Percentiles rank a stretch among this genome's conserved stretches.
Evolutionary conservation across 495 filamentous ascomycete genomes (phyloP).

Genomic region (Clavariopsis aquatica): DNA sequence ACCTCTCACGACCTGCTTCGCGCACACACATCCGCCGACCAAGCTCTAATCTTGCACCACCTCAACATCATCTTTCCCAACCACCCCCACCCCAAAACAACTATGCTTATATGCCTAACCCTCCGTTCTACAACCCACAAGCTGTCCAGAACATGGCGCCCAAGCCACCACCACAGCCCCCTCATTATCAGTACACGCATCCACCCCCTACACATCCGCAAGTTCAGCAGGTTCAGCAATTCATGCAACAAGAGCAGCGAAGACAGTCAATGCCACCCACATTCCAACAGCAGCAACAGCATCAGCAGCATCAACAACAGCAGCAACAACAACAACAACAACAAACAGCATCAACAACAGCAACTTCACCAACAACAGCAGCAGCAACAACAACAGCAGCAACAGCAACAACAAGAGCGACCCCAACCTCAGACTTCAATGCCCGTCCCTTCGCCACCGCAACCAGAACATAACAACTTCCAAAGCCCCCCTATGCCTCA

Average conservation of each 20-base stretch:
- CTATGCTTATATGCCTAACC: constrained; percentile 81
- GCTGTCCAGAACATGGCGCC: constrained; percentile 49
- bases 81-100: constrained; percentile 68
- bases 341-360: constrained; percentile 56
- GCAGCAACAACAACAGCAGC: constrained; percentile 48
- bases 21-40: constrained; percentile 74
- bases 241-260: constrained; percentile 44
- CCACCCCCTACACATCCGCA: constrained; percentile 43
- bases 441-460: constrained; percentile 48
- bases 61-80: constrained; percentile 60
- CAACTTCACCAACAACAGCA: constrained; percentile 51
- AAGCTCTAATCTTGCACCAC: constrained; percentile 73
- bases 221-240: constrained; percentile 45
- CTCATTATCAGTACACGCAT: constrained; percentile 40
- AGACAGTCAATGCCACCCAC: constrained; percentile 58
- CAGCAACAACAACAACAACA: constrained; percentile 64
- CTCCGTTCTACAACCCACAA: constrained; percentile 81
- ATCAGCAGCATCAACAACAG: constrained; percentile 56
- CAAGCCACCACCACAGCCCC: constrained; percentile 40
- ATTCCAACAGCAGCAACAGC: constrained; percentile 49
- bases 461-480: constrained; percentile 52
- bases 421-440: constrained; percentile 54
- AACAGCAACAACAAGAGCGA: constrained; percentile 64
- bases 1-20: constrained; percentile 76
- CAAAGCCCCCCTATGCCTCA: constrained; percentile 53